A percentile compares a stretch with the other conserved stretches of the same genome.
phyloP scores from a whole-genome alignment of 192 early-diverging fungal species.

The Glomus cerebriforme region DNA sequence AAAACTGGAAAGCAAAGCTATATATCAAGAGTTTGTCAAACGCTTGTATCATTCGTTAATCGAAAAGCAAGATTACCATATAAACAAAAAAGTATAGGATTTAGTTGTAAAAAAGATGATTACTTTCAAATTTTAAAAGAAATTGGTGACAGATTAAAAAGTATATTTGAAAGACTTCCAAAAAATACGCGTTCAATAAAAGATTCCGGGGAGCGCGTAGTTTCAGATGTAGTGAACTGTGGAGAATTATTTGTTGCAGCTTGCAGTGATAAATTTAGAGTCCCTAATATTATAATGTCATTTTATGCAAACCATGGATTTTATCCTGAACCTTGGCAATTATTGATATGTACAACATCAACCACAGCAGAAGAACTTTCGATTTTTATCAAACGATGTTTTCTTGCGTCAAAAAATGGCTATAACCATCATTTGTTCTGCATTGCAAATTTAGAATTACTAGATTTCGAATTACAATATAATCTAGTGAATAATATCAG shows the following conservation, averaged over 20 bases:
- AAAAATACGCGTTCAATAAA: neutral
- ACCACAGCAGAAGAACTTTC: conserved; percentile 30
- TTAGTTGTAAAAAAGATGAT: neutral
- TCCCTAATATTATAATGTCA: conserved; percentile 34
- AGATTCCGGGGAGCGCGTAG: neutral
- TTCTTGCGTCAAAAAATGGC: conserved; percentile 16
- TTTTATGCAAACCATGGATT: conserved; percentile 28
- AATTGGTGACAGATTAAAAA: conserved; percentile 17
- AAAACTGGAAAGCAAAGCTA: neutral
- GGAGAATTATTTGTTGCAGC: conserved; percentile 32
- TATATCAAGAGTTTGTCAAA: neutral
- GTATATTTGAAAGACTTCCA: conserved; percentile 8
- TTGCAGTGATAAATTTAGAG: conserved; percentile 27
- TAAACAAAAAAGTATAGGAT: neutral
- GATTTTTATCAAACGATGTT: conserved; percentile 33
- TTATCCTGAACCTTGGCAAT: conserved; percentile 31
- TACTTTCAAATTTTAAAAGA: neutral
- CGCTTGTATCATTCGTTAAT: conserved; percentile 15
- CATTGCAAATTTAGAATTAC: conserved; percentile 32
- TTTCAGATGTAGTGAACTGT: conserved; percentile 10
- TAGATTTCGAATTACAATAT: conserved; percentile 35
- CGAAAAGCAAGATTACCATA: neutral
- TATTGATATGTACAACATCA: conserved; percentile 28
- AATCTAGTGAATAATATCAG: conserved; percentile 23
- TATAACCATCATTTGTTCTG: conserved; percentile 28